Conservation (phyloP, 2,329 filamentous ascomycete species). For the Exophiala sideris region DNA sequence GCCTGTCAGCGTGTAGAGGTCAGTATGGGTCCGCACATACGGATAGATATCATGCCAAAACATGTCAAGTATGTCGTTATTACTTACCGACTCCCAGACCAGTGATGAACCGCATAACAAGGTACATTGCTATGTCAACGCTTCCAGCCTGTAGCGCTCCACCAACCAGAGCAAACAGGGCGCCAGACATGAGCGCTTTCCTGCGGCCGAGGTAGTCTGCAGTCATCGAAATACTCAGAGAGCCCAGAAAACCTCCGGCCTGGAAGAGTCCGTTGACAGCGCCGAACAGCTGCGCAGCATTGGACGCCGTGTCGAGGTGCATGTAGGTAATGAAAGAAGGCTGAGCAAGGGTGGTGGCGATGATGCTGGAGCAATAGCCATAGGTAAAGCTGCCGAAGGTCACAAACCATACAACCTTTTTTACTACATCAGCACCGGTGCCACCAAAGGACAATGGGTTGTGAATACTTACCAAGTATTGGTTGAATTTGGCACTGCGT, state of each 20-base stretch:
- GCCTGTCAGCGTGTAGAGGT: not conserved
- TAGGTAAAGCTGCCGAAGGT: constrained; percentile 9
- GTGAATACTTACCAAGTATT: no score
- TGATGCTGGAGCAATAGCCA: constrained; percentile 10
- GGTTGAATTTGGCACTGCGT: no score
- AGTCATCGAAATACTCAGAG: constrained; percentile 28
- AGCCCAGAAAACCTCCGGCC: not conserved
- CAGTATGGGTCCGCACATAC: no score
- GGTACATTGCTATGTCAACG: constrained; percentile 22
- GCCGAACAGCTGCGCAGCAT: constrained; percentile 40
- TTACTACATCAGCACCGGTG: not conserved
- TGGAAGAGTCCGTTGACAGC: not conserved
- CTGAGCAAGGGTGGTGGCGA: constrained; percentile 32
- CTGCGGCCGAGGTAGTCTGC: not conserved
- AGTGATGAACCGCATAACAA: constrained; percentile 18
- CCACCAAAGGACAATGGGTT: no score
- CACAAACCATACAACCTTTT: constrained; percentile 1
- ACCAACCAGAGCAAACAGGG: constrained; percentile 15
- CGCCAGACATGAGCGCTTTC: constrained; percentile 33
- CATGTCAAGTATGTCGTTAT: not conserved
- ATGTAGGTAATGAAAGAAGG: constrained; percentile 44
- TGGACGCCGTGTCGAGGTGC: constrained; percentile 35
- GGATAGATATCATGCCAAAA: not conserved
- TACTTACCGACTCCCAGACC: constrained; percentile 13
- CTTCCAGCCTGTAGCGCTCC: constrained; percentile 20